Conservation (phyloP, 1,284 basidiomycete genomes). For the Chondrostereum purpureum region DNA sequence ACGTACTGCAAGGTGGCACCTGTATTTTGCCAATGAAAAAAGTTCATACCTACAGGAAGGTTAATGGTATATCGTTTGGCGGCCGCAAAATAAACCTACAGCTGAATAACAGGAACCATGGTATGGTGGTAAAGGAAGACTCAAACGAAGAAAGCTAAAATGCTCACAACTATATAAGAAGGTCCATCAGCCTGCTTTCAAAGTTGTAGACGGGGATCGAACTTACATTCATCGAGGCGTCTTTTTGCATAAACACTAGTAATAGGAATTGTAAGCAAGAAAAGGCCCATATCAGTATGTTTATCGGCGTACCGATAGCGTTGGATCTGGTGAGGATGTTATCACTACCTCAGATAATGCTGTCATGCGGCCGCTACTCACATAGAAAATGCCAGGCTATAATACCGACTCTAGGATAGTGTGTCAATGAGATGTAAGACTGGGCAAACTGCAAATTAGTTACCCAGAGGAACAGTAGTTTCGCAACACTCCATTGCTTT, state of each 20-base stretch:
- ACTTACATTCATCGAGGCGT: not conserved
- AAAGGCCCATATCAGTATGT: no score
- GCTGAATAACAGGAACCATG: not conserved
- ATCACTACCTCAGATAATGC: no score
- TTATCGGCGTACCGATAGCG: not conserved
- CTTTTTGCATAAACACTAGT: not conserved
- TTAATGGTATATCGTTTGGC: not conserved
- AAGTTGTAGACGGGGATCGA: no score
- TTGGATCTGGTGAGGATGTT: not conserved
- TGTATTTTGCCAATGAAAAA: slow-evolving; percentile 12
- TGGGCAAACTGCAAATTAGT: no score
- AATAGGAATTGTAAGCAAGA: no score
- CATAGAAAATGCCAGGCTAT: slow-evolving; percentile 10
- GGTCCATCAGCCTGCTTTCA: no score
- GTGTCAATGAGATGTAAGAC: not conserved
- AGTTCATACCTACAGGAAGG: slow-evolving; percentile 5
- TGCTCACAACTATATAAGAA: not conserved
- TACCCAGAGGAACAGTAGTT: slow-evolving; percentile 10
- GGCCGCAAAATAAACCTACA: not conserved
- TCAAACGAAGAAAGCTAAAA: not conserved
- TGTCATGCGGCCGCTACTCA: no score
- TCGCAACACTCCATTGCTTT: slow-evolving; percentile 7
- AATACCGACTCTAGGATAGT: slow-evolving; percentile 8
- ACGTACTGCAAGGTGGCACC: slow-evolving; percentile 11
- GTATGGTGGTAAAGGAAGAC: not conserved